Base-by-base conservation (phyloP, 2,329 filamentous ascomycete genomes). In the Colletotrichum liriopes region DNA sequence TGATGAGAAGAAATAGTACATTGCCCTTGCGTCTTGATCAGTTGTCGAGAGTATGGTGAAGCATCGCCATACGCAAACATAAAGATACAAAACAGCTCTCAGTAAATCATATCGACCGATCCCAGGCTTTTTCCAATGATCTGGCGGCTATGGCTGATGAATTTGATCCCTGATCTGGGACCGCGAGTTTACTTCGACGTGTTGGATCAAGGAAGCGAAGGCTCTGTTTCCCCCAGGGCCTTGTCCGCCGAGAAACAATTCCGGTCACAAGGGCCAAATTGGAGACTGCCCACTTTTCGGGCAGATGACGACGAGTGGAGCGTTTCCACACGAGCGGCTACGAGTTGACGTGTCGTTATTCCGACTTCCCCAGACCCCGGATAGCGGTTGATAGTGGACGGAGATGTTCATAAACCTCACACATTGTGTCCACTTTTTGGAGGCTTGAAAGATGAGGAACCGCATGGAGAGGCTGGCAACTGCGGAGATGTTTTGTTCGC, bases 321-420 rank as follows among this genome's bases (percentile, higher is more conserved):
- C 12, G 23, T 39, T 39, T 32, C 47, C 39, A 58, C 54, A 14
- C 2, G 32, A 39, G 32, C 47, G 23, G n/a, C 32, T 47, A 16
- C 32, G 32, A n/a, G 20, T 61, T 35, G 18, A 43, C 59, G 32
- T 37, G 51, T 55, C 35, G 39, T 55, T 45, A 6, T 16, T 35
- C 18, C 9, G 11, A 29, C 39, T 55, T 55, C 65, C 23, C 59
- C 32, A 29, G 35, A 63, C 49, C 65, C 58, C 58, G 29, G 37
- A 52, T 35, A 20, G 16, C 47, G 32, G 35, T 32, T 20, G 32
- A 23, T 14, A 14, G 52, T n/a, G 32, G 52, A 37, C 16, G 11
- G 12, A 23, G 52, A 55, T 11, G 20, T 18, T n/a, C 5, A 14
- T 8, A 12, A 23, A 39, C 20, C 18, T 55, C 11, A 20, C n/a